Conservation (phyloP, 2,329 filamentous ascomycete species). For the Hirsutella thompsonii region DNA sequence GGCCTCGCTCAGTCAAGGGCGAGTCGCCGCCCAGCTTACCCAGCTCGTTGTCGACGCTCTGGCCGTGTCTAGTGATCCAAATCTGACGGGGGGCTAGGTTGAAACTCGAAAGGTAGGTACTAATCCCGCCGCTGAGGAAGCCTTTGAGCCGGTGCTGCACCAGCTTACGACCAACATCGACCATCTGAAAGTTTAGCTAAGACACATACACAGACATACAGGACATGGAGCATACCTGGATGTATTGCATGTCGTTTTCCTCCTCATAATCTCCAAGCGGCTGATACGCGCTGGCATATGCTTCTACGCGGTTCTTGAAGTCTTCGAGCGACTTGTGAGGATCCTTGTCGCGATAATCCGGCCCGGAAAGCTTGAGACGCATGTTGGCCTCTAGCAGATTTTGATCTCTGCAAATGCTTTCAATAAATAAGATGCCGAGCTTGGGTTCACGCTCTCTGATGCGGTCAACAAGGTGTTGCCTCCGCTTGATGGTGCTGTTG, state of each 20-base stretch:
- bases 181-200: slow-evolving; percentile 48
- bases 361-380: slow-evolving; percentile 89
- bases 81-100: slow-evolving; percentile 92
- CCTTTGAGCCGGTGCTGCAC: slow-evolving; percentile 83
- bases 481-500: slow-evolving; percentile 82
- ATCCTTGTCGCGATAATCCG: slow-evolving; percentile 92
- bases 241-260: slow-evolving; percentile 80
- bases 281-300: slow-evolving; percentile 90
- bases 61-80: slow-evolving; percentile 93
- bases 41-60: slow-evolving; percentile 74
- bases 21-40: slow-evolving; percentile 91
- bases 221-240: slow-evolving; percentile 41
- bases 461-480: slow-evolving; percentile 70
- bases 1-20: slow-evolving; percentile 66
- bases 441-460: slow-evolving; percentile 75
- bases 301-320: slow-evolving; percentile 82
- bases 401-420: slow-evolving; percentile 82
- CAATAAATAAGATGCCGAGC: slow-evolving; percentile 85
- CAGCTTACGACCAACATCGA: slow-evolving; percentile 91
- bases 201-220: slow-evolving; percentile 11
- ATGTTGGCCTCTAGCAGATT: slow-evolving; percentile 87
- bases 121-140: slow-evolving; percentile 83
- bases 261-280: slow-evolving; percentile 88
- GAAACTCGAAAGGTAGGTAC: slow-evolving; percentile 92
- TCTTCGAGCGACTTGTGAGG: slow-evolving; percentile 72